Evolutionary conservation across 2,329 filamentous ascomycete species (phyloP).

Genomic region (Exserohilum turcica): DNA sequence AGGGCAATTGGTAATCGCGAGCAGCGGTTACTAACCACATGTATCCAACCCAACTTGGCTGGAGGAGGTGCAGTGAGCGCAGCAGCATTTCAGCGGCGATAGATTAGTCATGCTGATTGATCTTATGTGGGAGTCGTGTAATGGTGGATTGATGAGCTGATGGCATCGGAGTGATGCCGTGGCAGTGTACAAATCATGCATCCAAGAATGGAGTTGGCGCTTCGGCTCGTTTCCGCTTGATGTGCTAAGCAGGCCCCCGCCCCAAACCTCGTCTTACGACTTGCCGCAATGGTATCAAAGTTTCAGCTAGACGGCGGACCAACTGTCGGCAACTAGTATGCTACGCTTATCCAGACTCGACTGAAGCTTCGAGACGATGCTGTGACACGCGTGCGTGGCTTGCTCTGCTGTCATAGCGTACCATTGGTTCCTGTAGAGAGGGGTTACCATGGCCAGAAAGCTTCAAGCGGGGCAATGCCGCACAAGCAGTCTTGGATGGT

Average conservation of each 20-base stretch:
- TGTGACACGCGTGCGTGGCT: neutral
- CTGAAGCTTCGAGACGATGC: neutral
- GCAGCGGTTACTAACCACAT: no score
- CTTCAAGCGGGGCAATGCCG: neutral
- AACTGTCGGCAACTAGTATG: neutral
- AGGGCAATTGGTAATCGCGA: no score
- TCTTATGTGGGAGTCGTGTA: no score
- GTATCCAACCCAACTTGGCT: no score
- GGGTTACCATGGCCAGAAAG: neutral
- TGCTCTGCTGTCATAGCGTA: neutral
- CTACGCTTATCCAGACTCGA: neutral
- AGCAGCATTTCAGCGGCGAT: no score
- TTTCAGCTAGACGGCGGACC: neutral
- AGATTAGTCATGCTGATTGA: no score
- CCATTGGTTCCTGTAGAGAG: neutral
- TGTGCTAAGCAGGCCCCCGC: conserved; percentile 9
- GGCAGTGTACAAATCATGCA: neutral
- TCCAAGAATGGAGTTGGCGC: neutral
- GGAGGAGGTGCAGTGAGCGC: no score
- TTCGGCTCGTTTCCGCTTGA: conserved; percentile 6
- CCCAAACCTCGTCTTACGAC: neutral
- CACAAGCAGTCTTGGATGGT: neutral
- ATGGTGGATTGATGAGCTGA: no score
- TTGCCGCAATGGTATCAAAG: neutral
- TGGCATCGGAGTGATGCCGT: no score